A percentile compares a stretch with the other conserved stretches of the same genome.
These are phyloP conservation scores for Irpex sp. DNA, from an alignment of 1,284 basidiomycete genomes.

Conservation along the genomic window DNA sequence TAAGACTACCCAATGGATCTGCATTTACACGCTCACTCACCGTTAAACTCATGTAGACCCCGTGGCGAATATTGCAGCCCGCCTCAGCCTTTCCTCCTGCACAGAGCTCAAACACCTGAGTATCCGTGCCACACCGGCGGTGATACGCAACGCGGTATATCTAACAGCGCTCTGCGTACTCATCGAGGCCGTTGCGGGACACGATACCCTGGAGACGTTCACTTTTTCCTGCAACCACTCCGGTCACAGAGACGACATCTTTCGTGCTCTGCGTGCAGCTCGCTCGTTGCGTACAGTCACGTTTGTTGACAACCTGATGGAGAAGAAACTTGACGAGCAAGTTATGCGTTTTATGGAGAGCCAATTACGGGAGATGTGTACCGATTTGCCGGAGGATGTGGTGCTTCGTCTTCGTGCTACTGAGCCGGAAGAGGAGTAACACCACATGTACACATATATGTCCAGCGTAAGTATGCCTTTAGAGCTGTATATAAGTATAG, in stretches of 20 bases:
- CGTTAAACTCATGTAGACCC: background rate
- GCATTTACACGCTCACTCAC: background rate
- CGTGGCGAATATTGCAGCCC: background rate
- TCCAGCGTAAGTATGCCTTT: too few relatives aligned
- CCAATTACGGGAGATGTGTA: background rate
- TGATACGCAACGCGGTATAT: background rate
- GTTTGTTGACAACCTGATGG: background rate
- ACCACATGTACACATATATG: too few relatives aligned
- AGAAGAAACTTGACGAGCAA: background rate
- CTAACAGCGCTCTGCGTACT: background rate
- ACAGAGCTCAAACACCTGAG: background rate
- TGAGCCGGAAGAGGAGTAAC: background rate
- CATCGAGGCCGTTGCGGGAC: background rate
- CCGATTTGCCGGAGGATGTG: background rate
- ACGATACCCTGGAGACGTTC: background rate
- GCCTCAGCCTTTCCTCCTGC: background rate
- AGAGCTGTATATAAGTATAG: too few relatives aligned
- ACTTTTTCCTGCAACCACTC: background rate
- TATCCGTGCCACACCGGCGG: background rate
- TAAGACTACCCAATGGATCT: background rate
- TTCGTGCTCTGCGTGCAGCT: background rate
- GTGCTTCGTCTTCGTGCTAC: background rate
- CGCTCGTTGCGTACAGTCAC: background rate
- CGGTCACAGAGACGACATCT: background rate
- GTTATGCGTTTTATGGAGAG: background rate